A percentile compares a stretch with the other conserved stretches of the same genome.
Conservation (phyloP, 2,329 filamentous ascomycete genomes). For the Helicocarpus griseus region DNA sequence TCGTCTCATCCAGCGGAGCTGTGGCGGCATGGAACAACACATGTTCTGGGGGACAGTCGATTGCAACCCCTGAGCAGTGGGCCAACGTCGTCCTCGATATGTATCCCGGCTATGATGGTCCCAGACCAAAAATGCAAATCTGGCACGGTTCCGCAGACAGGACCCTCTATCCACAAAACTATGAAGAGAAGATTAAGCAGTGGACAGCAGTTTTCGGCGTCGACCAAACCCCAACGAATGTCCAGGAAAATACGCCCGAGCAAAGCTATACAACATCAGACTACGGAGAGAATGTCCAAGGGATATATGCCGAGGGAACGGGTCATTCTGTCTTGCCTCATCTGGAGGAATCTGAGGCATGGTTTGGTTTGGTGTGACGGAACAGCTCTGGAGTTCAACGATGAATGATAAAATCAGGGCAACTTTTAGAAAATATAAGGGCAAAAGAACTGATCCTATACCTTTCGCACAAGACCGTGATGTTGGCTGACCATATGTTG, state of each 20-base stretch:
- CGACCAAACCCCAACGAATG: conserved; percentile 12
- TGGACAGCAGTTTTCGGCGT: conserved; percentile 44
- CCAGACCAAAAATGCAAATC: conserved; percentile 47
- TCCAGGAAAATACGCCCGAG: conserved; percentile 12
- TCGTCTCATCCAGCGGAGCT: conserved; percentile 12
- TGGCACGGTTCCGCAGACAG: conserved; percentile 47
- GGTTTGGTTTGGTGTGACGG: background rate
- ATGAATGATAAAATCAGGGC: too few species aligned
- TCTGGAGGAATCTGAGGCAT: background rate
- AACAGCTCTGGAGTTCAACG: too few species aligned
- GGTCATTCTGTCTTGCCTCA: conserved; percentile 9
- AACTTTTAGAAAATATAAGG: too few species aligned
- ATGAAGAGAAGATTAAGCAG: conserved; percentile 49
- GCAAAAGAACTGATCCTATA: too few species aligned
- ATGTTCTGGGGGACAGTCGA: conserved; percentile 14
- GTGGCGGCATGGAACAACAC: conserved; percentile 18
- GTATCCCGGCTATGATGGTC: conserved; percentile 31
- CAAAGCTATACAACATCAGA: conserved; percentile 15
- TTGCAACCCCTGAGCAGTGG: conserved; percentile 16
- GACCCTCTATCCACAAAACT: conserved; percentile 45
- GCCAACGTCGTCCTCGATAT: conserved; percentile 15
- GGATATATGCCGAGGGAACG: conserved; percentile 17
- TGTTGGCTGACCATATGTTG: too few species aligned
- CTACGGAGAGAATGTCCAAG: conserved; percentile 16
- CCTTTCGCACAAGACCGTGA: too few species aligned